phyloP scores from a whole-genome alignment of 2,329 filamentous ascomycete species.

The Colletotrichum sansevieriae region DNA sequence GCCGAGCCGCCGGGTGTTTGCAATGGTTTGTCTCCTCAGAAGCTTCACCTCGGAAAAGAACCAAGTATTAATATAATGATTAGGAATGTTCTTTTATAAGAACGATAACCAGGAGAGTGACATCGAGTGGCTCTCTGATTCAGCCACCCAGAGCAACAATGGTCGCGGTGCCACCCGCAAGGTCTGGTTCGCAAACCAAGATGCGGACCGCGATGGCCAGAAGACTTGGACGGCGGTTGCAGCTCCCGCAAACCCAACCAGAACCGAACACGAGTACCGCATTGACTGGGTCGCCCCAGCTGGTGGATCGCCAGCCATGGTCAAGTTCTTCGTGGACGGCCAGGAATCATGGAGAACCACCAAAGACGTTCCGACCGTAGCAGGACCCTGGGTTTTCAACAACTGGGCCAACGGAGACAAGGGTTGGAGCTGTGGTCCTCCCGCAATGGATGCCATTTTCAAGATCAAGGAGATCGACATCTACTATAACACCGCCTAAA shows the following conservation, averaged over 20 bases:
- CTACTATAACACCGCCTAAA: conserved; percentile 48
- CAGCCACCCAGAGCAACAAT: conserved; percentile 45
- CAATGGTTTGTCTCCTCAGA: conserved; percentile 44
- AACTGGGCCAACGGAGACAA: conserved; percentile 51
- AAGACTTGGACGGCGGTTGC: conserved; percentile 34
- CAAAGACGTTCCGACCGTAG: conserved; percentile 44
- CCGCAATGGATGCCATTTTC: conserved; percentile 43
- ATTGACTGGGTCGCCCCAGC: conserved; percentile 46
- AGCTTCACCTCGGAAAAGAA: too few species aligned
- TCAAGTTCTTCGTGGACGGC: conserved; percentile 47
- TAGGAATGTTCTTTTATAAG: conserved; percentile 51
- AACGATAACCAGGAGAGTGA: conserved; percentile 48
- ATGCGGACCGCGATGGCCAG: conserved; percentile 41
- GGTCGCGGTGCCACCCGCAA: conserved; percentile 40
- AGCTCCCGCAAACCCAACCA: conserved; percentile 44
- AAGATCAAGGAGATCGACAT: conserved; percentile 42
- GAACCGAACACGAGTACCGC: conserved; percentile 50
- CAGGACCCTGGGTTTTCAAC: conserved; percentile 49
- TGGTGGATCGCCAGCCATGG: conserved; percentile 39
- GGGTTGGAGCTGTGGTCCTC: conserved; percentile 49
- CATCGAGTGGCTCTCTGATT: conserved; percentile 51
- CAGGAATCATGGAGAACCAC: conserved; percentile 45
- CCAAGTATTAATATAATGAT: not conserved
- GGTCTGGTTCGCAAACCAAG: conserved; percentile 51
- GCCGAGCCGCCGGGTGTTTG: conserved; percentile 48